Evolutionary conservation across 1,139 yeast species (phyloP).

Genomic region (Candida albicans): DNA sequence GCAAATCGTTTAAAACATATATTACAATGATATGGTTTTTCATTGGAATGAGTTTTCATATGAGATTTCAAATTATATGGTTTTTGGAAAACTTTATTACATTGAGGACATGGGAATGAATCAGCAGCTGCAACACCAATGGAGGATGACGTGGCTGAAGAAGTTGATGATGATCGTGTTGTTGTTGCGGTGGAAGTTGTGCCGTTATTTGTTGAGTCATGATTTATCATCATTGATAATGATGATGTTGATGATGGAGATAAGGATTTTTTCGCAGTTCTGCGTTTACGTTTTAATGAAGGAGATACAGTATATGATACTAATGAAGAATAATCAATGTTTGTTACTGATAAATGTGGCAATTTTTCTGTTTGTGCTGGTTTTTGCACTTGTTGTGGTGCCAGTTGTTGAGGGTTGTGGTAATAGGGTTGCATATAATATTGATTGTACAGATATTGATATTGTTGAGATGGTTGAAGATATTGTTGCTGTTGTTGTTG

Average conservation of each 20-base stretch:
- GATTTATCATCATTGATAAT: too few relatives aligned
- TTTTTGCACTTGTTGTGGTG: conserved; percentile 5
- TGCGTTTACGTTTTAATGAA: conserved; percentile 34
- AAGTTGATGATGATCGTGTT: conserved; percentile 2
- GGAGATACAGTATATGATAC: conserved; percentile 41
- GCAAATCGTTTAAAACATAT: conserved; percentile 54
- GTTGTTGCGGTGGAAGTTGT: neutral
- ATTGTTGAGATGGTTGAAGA: conserved; percentile 5
- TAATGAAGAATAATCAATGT: conserved; percentile 38
- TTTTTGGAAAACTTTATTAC: conserved; percentile 52
- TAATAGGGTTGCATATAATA: neutral
- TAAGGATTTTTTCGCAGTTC: conserved; percentile 14
- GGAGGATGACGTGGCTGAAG: too few relatives aligned
- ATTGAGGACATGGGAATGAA: conserved; percentile 43
- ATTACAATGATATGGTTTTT: conserved; percentile 52
- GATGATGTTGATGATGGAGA: conserved; percentile 4
- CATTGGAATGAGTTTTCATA: conserved; percentile 56
- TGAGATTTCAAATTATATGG: conserved; percentile 59
- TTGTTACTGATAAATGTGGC: conserved; percentile 4
- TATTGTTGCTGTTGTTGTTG: conserved; percentile 6
- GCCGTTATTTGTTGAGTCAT: too few relatives aligned
- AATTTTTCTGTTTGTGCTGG: conserved; percentile 2
- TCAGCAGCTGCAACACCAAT: conserved; percentile 2
- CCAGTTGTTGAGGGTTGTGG: neutral
- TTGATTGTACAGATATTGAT: conserved; percentile 4